These are phyloP conservation scores for Erodium trifolium DNA, from an alignment of 441 rosid genomes.

Conservation along the genomic window DNA sequence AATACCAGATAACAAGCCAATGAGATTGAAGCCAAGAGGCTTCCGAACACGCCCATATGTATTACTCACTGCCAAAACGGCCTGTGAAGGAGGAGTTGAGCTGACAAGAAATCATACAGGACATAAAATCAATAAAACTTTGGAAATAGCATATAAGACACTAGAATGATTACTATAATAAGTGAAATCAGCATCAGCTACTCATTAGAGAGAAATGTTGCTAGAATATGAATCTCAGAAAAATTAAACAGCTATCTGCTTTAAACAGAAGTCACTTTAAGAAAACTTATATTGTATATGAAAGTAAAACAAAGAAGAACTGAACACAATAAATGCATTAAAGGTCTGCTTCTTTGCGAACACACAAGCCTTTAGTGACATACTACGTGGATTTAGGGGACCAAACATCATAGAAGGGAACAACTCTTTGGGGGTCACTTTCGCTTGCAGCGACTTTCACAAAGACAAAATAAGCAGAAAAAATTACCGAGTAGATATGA, in stretches of 20 bases:
- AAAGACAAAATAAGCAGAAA: background rate
- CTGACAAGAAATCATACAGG: slow-evolving; percentile 35
- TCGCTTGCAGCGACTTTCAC: no score
- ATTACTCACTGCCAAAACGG: slow-evolving; percentile 91
- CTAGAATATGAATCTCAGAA: background rate
- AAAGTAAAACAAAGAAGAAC: background rate
- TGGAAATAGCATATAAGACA: background rate
- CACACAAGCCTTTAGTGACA: background rate
- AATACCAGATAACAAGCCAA: slow-evolving; percentile 60
- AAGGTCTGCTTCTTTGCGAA: background rate
- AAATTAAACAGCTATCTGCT: background rate
- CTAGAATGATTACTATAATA: background rate
- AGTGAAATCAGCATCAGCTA: background rate
- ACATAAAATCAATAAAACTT: slow-evolving; percentile 9
- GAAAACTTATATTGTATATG: background rate
- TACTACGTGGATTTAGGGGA: background rate
- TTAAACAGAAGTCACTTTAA: background rate
- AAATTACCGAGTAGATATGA: background rate
- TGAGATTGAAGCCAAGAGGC: slow-evolving; percentile 68
- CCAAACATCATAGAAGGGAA: background rate
- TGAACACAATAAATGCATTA: background rate
- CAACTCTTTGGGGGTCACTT: no score
- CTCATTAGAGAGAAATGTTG: background rate
- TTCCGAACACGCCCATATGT: slow-evolving; percentile 94
- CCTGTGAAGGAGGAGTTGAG: slow-evolving; percentile 95